Evolutionary conservation across 768 basidiomycete genomes (phyloP).

Genomic region (Mycena alexandri): DNA sequence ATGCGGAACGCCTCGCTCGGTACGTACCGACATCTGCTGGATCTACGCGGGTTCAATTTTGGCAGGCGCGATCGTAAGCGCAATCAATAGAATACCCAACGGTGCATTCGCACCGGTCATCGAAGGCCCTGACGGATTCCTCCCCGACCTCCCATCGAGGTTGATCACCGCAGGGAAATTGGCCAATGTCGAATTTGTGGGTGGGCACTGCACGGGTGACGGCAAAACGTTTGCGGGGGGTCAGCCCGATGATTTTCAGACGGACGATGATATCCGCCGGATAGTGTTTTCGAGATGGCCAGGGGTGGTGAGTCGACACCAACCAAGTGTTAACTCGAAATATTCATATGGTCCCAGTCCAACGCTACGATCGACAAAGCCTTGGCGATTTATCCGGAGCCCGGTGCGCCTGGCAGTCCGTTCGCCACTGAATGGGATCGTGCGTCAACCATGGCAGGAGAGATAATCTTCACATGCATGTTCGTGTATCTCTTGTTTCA

Average conservation of each 20-base stretch:
- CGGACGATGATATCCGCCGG: conserved; percentile 55
- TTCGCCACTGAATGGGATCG: conserved; percentile 57
- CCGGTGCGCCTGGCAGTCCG: conserved; percentile 48
- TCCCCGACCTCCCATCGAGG: conserved; percentile 52
- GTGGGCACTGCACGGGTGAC: conserved; percentile 60
- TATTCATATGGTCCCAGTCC: conserved; percentile 40
- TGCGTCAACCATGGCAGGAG: conserved; percentile 56
- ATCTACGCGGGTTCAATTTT: background rate
- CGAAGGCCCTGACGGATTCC: conserved; percentile 46
- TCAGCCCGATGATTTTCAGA: conserved; percentile 51
- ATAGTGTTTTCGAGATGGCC: conserved; percentile 52
- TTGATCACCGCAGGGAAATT: conserved; percentile 51
- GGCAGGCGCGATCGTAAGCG: conserved; percentile 53
- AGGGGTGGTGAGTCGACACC: conserved; percentile 45
- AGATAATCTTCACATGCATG: conserved; percentile 60
- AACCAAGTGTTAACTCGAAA: too few relatives aligned
- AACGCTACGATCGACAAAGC: conserved; percentile 52
- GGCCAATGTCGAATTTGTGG: conserved; percentile 49
- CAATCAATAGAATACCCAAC: conserved; percentile 52
- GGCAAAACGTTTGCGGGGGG: conserved; percentile 57
- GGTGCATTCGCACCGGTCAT: conserved; percentile 48
- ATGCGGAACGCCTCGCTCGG: conserved; percentile 53
- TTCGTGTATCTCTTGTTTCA: conserved; percentile 33
- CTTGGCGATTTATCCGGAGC: conserved; percentile 53
- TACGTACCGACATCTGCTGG: conserved; percentile 9